Conservation (phyloP, 306 rosid genomes). For the Acmispon strigosus region DNA sequence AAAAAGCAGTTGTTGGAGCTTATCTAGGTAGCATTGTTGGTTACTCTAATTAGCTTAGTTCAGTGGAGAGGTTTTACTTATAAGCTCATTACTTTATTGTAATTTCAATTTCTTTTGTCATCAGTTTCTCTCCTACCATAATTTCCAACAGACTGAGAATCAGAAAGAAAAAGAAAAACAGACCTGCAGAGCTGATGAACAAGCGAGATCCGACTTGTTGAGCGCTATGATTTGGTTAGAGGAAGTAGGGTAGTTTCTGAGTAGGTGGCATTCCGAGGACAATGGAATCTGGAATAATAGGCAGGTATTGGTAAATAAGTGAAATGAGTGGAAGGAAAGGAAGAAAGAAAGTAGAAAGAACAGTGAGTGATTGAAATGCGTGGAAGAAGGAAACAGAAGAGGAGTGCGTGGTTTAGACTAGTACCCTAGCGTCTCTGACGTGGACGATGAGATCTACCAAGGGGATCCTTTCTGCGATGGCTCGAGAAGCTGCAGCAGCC, state of each 20-base stretch:
- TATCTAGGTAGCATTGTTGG: not conserved
- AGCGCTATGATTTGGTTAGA: constrained; percentile 41
- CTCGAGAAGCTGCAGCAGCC: constrained; percentile 69
- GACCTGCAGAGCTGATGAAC: constrained; percentile 44
- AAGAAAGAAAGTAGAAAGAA: not conserved
- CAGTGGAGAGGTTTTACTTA: too few species aligned
- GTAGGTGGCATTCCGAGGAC: constrained; percentile 46
- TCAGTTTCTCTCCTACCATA: not conserved
- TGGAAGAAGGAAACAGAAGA: too few species aligned
- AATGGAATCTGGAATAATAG: constrained; percentile 54
- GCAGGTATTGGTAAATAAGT: not conserved
- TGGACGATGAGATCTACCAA: constrained; percentile 63
- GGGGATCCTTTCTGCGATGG: constrained; percentile 56
- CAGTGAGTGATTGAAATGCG: not conserved
- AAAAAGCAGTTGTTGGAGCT: too few species aligned
- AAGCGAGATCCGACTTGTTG: constrained; percentile 87
- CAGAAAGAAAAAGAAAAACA: not conserved
- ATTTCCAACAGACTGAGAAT: not conserved
- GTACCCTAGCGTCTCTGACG: constrained; percentile 80
- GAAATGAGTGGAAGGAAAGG: too few species aligned
- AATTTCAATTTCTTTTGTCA: not conserved
- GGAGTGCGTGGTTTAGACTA: not conserved
- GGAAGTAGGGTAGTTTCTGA: constrained; percentile 24
- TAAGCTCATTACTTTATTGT: too few species aligned
- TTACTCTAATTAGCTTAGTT: not conserved